A percentile compares a stretch with the other conserved stretches of the same genome.
phyloP scores from a whole-genome alignment of 2,329 filamentous ascomycete genomes.

The Penicillium rolfsii region DNA sequence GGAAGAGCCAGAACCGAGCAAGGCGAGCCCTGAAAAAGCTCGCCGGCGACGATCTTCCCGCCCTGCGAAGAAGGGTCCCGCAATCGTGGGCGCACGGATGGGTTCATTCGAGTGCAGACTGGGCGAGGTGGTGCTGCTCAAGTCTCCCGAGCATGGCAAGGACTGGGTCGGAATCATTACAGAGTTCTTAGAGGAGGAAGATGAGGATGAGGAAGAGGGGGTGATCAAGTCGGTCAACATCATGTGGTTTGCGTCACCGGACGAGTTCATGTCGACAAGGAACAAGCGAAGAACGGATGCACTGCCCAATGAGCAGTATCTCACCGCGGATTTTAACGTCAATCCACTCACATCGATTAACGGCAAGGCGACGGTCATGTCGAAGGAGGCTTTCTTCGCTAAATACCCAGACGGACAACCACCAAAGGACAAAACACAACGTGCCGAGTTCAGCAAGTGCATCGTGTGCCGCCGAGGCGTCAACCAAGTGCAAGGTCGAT shows the following conservation, averaged over 20 bases:
- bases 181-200: constrained; percentile 74
- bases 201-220: constrained; percentile 62
- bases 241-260: constrained; percentile 88
- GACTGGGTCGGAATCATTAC: constrained; percentile 91
- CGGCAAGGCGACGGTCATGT: constrained; percentile 81
- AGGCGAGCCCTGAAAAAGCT: constrained; percentile 25
- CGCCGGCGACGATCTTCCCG: constrained; percentile 37
- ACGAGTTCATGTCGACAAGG: constrained; percentile 83
- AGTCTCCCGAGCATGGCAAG: constrained; percentile 82
- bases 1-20: constrained; percentile 18
- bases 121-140: constrained; percentile 83
- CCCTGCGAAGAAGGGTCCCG: constrained; percentile 38
- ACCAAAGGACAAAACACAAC: constrained; percentile 61
- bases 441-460: constrained; percentile 77
- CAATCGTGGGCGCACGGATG: constrained; percentile 80
- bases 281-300: constrained; percentile 81
- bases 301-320: constrained; percentile 85
- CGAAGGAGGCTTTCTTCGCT: constrained; percentile 66
- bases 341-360: constrained; percentile 90
- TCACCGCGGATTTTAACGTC: constrained; percentile 82
- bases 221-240: constrained; percentile 75
- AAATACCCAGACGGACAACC: constrained; percentile 75
- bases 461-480: constrained; percentile 90
- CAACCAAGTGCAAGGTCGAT: constrained; percentile 83
- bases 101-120: constrained; percentile 77